phyloP scores from a whole-genome alignment of 192 early-diverging fungal genomes.

The Coemansia aciculifera region DNA sequence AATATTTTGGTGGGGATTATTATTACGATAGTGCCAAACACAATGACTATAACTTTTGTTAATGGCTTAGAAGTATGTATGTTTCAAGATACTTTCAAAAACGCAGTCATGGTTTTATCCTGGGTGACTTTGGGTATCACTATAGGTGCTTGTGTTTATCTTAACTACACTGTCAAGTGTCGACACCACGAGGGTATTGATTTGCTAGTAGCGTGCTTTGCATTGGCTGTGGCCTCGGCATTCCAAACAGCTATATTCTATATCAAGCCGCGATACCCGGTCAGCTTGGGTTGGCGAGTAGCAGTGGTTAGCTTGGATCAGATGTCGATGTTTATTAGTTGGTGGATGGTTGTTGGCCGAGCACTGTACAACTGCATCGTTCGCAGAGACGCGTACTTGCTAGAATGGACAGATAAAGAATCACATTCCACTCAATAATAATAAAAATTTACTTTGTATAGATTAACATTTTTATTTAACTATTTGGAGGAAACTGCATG shows the following conservation, averaged over 20 bases:
- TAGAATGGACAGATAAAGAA: constrained; percentile 15
- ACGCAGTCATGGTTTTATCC: background rate
- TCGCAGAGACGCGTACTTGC: constrained; percentile 10
- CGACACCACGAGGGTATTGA: constrained; percentile 13
- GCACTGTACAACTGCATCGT: constrained; percentile 19
- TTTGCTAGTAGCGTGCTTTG: constrained; percentile 1
- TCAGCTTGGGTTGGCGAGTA: constrained; percentile 20
- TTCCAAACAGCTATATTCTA: constrained; percentile 33
- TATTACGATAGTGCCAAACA: constrained; percentile 12
- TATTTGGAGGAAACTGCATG: too few relatives aligned
- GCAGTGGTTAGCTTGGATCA: constrained; percentile 30
- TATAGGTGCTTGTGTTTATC: background rate
- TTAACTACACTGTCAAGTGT: background rate
- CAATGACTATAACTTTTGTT: constrained; percentile 18
- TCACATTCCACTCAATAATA: background rate
- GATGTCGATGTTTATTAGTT: constrained; percentile 15
- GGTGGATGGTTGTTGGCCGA: constrained; percentile 33
- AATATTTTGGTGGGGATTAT: constrained; percentile 15
- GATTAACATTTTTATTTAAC: background rate
- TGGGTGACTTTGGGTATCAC: constrained; percentile 10
- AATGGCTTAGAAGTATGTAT: constrained; percentile 19
- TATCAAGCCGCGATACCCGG: constrained; percentile 21
- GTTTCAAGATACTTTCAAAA: constrained; percentile 28
- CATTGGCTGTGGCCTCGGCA: background rate
- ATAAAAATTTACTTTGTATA: too few relatives aligned